Base-by-base conservation (phyloP, 2,329 filamentous ascomycete species). In the Colletotrichum karsti region DNA sequence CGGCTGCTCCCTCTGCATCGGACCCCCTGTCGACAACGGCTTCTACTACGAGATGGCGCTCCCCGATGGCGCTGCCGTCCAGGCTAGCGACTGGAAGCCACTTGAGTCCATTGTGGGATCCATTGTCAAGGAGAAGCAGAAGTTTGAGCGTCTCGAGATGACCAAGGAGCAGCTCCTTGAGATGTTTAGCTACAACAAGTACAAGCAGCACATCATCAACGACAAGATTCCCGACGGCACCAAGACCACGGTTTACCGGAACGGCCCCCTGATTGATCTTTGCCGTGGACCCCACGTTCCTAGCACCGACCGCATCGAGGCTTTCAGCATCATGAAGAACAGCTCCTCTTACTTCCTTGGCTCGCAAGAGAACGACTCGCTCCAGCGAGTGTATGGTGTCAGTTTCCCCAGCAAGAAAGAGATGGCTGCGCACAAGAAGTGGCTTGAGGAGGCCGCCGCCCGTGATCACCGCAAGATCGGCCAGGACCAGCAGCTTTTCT, bases 131-230 rank as follows among this genome's bases (percentile, higher is more conserved):
- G 95, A 98, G 82, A 97, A 97, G 86, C 95, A 98, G 82, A 91
- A 91, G 57, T 98, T 98, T 78, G 93, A 98, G 84, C 91, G 96
- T 67, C 85, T 98, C 53, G 92, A 92, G 71, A 88, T 98, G 77
- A 92, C 92, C 72, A 98, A 98, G 83, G 92, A 95, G 61, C 91
- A 98, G 73, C 87, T 98, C 56, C 88, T 96, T 58, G 94, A 97
- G 54, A 74, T 70, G 93, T 98, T 98, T 85, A 90, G 91, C 74
- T 97, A 97, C 87, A 98, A 97, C 87, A 96, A 96, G 80, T 98
- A 97, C 86, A 98, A 99, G 88, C 91, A 97, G 79, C 93, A 98
- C 80, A 97, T 98, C 80, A 98, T 99, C 83, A 92, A 94, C 74
- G 92, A 94, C 84, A 94, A 97, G 81, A 93, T 98, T 69, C 86